Base-by-base conservation (phyloP, 1,284 basidiomycete species). In the Ceratobasidium sp. region DNA sequence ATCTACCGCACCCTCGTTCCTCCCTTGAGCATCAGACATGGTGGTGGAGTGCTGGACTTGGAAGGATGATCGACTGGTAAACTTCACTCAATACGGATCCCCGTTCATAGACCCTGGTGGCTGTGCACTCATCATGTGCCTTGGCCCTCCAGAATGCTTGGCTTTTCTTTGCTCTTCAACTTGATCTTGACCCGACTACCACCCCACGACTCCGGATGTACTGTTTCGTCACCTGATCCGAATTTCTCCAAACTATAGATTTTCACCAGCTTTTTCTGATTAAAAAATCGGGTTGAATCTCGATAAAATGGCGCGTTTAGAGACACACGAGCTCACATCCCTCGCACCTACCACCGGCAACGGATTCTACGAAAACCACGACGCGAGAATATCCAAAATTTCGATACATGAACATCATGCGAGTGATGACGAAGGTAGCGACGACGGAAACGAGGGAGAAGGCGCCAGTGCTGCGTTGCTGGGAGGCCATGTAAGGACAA, bases 1-100 rank as follows among this genome's bases (percentile, higher is more conserved):
- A 16, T 64, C 59, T 8, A 44, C 36, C 11, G 49, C 49, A 8
- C 59, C 59, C 53, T 64, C 59, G 14, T 64, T 64, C n/a, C 39
- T 64, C 16, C 33, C 59, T 41, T 33, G 7, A 16, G 11, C 36
- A 7, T 50, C 46, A 39, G 33, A 11, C 33, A 36, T 36, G 33
- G 33, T 11, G 33, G 33, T 36, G 33, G 33, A 36, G 33, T 36
- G 11, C 42, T 46, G 42, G 46, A 27, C 49, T 52, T 47, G 44
- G 44, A 47, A 33, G 57, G 25, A 60, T 27, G 58, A 60, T 50
- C 58, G 29, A 60, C 58, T 46, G 27, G 58, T 36, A 60, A 60
- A 60, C 58, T 60, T 60, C 16, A 60, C 36, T 60, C 7, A 36
- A 36, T 36, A 4, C 11, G 11, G 11, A 36, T 36, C 33, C 11